Percentiles rank a stretch among this genome's conserved stretches.
These are phyloP conservation scores for Eimeria praecox DNA, from an alignment of 169 alveolate genomes.

Conservation along the genomic window DNA sequence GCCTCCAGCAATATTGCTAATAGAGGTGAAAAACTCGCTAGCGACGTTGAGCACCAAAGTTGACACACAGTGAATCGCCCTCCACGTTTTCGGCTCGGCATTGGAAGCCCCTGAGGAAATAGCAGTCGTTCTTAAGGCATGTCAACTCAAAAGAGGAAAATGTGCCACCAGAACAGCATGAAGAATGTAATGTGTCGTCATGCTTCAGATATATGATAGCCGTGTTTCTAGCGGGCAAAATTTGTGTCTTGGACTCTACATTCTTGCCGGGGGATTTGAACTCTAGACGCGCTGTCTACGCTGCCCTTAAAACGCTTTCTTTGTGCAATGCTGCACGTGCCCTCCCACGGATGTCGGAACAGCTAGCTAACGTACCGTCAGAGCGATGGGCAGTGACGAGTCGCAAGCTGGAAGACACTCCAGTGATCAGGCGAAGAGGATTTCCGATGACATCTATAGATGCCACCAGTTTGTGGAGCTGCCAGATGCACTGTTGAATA, in stretches of 20 bases:
- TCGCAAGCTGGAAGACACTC: constrained; percentile 73
- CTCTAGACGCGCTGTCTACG: background rate
- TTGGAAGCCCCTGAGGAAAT: constrained; percentile 32
- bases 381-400: constrained; percentile 15
- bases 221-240: background rate
- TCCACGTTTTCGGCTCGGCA: constrained; percentile 4
- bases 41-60: constrained; percentile 60
- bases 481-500: constrained; percentile 79
- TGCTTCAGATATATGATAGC: background rate
- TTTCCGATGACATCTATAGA: constrained; percentile 80
- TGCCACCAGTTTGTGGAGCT: constrained; percentile 74
- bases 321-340: background rate
- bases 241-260: background rate
- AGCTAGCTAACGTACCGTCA: constrained; percentile 26
- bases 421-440: constrained; percentile 77
- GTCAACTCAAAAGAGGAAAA: background rate
- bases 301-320: background rate
- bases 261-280: background rate
- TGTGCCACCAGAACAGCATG: background rate
- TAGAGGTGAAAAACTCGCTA: constrained; percentile 58
- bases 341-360: background rate
- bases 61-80: constrained; percentile 23
- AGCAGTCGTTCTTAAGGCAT: background rate
- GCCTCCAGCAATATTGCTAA: constrained; percentile 69
- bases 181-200: background rate